Evolutionary conservation across 140 eudicot species (phyloP).

Genomic region (Bidens hawaiensis): DNA sequence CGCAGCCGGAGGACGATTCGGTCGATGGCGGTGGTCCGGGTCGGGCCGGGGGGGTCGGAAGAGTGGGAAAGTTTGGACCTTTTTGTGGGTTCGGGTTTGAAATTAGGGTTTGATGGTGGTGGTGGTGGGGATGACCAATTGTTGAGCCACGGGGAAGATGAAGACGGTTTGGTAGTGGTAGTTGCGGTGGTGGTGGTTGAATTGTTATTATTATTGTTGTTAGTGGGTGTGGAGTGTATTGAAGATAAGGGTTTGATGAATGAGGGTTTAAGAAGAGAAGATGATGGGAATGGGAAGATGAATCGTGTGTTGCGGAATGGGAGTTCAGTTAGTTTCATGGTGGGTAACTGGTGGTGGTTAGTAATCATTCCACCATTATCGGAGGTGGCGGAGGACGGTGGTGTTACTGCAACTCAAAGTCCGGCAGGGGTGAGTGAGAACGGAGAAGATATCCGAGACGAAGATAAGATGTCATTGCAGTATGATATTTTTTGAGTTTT

Average conservation of each 20-base stretch:
- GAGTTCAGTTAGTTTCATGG: slow-evolving; percentile 41
- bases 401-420: background rate
- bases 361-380: slow-evolving; percentile 2
- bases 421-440: background rate
- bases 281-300: slow-evolving; percentile 22
- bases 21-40: slow-evolving; percentile 67
- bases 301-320: slow-evolving; percentile 36
- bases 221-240: slow-evolving; percentile 32
- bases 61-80: background rate
- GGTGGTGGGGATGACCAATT: slow-evolving; percentile 61
- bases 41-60: background rate
- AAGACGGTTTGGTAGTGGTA: slow-evolving; percentile 17
- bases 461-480: slow-evolving; percentile 6
- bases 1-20: slow-evolving; percentile 71
- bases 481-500: background rate
- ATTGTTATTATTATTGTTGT: slow-evolving; percentile 19
- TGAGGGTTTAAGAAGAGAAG: slow-evolving; percentile 33
- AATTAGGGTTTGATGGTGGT: slow-evolving; percentile 2
- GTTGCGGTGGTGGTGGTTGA: slow-evolving; percentile 7
- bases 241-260: slow-evolving; percentile 43
- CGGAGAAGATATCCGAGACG: background rate
- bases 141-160: slow-evolving; percentile 64
- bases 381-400: slow-evolving; percentile 6
- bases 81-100: slow-evolving; percentile 18
- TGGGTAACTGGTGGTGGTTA: slow-evolving; percentile 2